Evolutionary conservation across 495 filamentous ascomycete species (phyloP).

Genomic region (Astrocystis sublimbata): DNA sequence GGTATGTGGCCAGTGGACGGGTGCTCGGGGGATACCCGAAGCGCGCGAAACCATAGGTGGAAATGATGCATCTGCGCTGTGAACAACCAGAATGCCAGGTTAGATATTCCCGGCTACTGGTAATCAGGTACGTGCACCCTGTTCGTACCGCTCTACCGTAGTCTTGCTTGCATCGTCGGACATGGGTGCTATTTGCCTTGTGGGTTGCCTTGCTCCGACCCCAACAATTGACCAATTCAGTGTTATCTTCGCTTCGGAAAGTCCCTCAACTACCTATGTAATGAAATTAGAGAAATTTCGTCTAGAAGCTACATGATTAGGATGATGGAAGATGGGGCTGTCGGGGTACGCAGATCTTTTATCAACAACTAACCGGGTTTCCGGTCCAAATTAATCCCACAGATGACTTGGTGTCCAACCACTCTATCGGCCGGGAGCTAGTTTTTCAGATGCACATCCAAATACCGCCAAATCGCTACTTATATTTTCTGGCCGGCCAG

Average conservation of each 20-base stretch:
- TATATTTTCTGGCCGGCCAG: no score
- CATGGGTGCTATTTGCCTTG: conserved; percentile 8
- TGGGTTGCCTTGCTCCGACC: conserved; percentile 9
- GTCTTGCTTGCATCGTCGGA: background rate
- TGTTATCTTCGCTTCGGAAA: background rate
- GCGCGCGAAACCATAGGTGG: conserved; percentile 12
- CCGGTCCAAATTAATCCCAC: no score
- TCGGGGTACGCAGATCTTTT: no score
- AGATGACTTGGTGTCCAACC: no score
- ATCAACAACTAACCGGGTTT: no score
- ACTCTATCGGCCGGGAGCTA: no score
- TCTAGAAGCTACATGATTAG: no score
- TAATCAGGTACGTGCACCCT: background rate
- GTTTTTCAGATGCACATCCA: no score
- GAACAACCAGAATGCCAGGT: background rate
- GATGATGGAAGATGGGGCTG: no score
- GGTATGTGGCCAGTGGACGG: no score
- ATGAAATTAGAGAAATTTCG: no score
- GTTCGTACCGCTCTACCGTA: background rate
- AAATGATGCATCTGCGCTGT: background rate
- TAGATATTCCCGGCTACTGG: conserved; percentile 15
- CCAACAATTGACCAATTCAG: background rate
- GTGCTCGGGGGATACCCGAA: background rate
- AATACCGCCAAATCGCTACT: no score
- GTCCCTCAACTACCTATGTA: background rate